Base-by-base conservation (phyloP, 192 early-diverging fungal species). In the Rhizophagus clarus region DNA sequence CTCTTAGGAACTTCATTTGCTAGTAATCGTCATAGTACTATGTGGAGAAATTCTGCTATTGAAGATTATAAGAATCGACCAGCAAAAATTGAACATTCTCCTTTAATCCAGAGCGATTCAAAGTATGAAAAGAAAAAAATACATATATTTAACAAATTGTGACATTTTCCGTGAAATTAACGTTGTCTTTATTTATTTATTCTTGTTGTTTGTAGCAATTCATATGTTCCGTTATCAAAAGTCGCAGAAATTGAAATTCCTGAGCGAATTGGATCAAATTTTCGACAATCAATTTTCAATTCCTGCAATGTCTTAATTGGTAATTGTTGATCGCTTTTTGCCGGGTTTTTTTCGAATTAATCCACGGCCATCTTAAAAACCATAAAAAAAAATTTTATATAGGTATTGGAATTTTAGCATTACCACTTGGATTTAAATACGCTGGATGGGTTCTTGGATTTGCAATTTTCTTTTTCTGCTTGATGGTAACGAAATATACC, bases 381-480 rank as follows among this genome's bases (percentile, higher is more conserved):
- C 7, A 42, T 10, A 42, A 42, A 42, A 42, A 42, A 42, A 42
- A 10, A 10, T 42, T n/a, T 4, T 34, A 17, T 15, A 29, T 15
- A 49, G 90, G 90, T 32, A 88, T 94, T 76, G 92, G 89, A 42
- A 88, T 94, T 63, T 77, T 94, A 22, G 80, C 91, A 22, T 77
- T 94, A 6, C 92, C 93, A 4, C 85, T 89, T 56, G 89, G 87
- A 11, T 84, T 94, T 47, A 84, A 84, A 32, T 83, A 85, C 45
- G 81, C 90, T 11, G 93, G 93, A 26, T 94, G 91, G 91, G 80
- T 82, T 4, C 42, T 89, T 49, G 93, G 93, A 32, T 31, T 91
- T 9, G 15, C 70, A 7, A 74, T 94, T 15, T 88, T 88, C 76
- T 11, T 76, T 4, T 88, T 82, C 40, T 87, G 85, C 60, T 86